These are phyloP conservation scores for Diaporthe humulicola DNA, from an alignment of 2,329 filamentous ascomycete species.

Conservation along the genomic window DNA sequence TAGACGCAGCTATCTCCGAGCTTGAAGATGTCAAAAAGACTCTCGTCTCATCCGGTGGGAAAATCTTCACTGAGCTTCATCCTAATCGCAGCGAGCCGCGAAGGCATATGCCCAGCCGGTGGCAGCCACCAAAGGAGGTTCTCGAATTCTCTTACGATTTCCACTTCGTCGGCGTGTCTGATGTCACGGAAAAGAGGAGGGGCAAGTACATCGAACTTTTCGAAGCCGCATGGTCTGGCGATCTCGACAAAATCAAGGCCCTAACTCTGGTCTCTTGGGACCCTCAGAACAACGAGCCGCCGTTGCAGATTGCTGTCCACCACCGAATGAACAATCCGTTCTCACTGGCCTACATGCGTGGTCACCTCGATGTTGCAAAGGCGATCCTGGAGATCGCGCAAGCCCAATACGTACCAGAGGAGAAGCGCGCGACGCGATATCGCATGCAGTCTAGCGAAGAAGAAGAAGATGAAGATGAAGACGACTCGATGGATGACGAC, in stretches of 20 bases:
- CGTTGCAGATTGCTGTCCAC: constrained; percentile 73
- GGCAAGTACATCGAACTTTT: constrained; percentile 76
- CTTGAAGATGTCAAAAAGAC: constrained; percentile 67
- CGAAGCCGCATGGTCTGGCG: constrained; percentile 80
- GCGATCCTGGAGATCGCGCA: constrained; percentile 78
- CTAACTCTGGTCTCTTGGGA: constrained; percentile 74
- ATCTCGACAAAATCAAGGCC: constrained; percentile 74
- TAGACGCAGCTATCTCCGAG: constrained; percentile 63
- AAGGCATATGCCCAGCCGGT: constrained; percentile 21
- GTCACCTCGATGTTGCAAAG: constrained; percentile 73
- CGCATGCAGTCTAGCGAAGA: constrained; percentile 55
- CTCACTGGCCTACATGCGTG: constrained; percentile 75
- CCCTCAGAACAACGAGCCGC: constrained; percentile 63
- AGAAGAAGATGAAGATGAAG: constrained; percentile 52
- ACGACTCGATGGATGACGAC: constrained; percentile 53
- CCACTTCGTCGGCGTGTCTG: constrained; percentile 64
- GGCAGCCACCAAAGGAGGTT: constrained; percentile 42
- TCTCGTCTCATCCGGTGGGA: constrained; percentile 72
- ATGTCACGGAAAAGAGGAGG: constrained; percentile 67
- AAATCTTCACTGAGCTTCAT: constrained; percentile 75
- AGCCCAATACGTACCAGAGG: constrained; percentile 74
- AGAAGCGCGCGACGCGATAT: constrained; percentile 66
- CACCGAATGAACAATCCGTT: constrained; percentile 71
- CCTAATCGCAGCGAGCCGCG: constrained; percentile 60
- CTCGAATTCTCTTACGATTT: constrained; percentile 63